Conservation (phyloP, 352 stramenopile genomes). For the Phytophthora nicotianae region DNA sequence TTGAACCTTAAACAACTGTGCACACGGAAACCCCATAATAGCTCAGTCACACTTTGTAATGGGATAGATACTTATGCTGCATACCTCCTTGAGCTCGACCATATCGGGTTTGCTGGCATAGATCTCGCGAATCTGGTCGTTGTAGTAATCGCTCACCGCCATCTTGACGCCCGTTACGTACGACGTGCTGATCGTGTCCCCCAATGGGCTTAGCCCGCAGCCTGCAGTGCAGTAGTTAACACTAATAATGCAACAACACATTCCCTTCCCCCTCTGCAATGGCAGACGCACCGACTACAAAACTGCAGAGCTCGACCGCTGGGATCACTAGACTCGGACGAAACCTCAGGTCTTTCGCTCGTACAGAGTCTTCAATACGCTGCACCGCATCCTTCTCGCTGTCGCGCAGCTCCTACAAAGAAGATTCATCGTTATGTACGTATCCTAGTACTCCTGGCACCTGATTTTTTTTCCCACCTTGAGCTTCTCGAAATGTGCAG, state of each 20-base stretch:
- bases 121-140: slow-evolving; percentile 90
- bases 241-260: not conserved
- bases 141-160: slow-evolving; percentile 87
- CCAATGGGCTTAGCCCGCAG: slow-evolving; percentile 49
- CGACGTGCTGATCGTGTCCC: slow-evolving; percentile 65
- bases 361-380: slow-evolving; percentile 53
- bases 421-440: not conserved
- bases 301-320: slow-evolving; percentile 56
- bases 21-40: not conserved
- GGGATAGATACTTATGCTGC: not conserved
- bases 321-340: slow-evolving; percentile 71
- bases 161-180: slow-evolving; percentile 78
- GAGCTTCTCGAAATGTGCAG: slow-evolving; percentile 47
- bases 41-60: not conserved
- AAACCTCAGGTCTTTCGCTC: slow-evolving; percentile 56
- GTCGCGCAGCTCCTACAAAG: slow-evolving; percentile 50
- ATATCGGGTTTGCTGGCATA: slow-evolving; percentile 66
- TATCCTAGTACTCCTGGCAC: not conserved
- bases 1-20: slow-evolving; percentile 70
- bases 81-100: slow-evolving; percentile 71
- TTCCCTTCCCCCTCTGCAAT: not conserved
- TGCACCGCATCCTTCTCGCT: slow-evolving; percentile 53
- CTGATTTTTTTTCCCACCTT: slow-evolving; percentile 32
- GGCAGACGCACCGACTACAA: slow-evolving; percentile 44
- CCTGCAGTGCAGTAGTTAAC: slow-evolving; percentile 29